Conservation (phyloP, 2,329 filamentous ascomycete species). For the Daldinia eschscholtzii region DNA sequence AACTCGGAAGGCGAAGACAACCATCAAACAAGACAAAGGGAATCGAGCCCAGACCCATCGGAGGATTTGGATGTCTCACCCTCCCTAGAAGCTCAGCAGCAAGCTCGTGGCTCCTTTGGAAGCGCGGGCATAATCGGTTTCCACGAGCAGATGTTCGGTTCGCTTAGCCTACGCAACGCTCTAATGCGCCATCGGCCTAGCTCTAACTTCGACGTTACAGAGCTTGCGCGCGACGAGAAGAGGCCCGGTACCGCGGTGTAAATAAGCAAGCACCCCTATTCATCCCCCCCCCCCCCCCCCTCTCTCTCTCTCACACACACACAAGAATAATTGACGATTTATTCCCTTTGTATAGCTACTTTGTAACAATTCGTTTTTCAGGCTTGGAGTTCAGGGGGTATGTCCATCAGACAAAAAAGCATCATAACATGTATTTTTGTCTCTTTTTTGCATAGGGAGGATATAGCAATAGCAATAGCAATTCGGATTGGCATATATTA, state of each 20-base stretch:
- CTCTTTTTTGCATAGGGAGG: background rate
- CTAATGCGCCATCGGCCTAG: slow-evolving; percentile 34
- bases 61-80: slow-evolving; percentile 20
- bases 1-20: slow-evolving; percentile 14
- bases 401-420: background rate
- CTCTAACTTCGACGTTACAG: slow-evolving; percentile 13
- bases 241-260: slow-evolving; percentile 40
- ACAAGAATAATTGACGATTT: background rate
- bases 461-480: background rate
- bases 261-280: background rate
- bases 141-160: slow-evolving; percentile 47
- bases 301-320: no score
- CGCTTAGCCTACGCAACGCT: slow-evolving; percentile 44
- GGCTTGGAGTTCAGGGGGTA: slow-evolving; percentile 3
- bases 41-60: slow-evolving; percentile 21
- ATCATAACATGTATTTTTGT: background rate
- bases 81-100: slow-evolving; percentile 8
- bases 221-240: slow-evolving; percentile 16
- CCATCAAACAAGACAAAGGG: background rate
- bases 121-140: slow-evolving; percentile 52
- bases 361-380: no score
- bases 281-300: no score
- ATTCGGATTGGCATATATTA: slow-evolving; percentile 16
- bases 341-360: slow-evolving; percentile 8
- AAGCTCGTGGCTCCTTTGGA: slow-evolving; percentile 48